Base-by-base conservation (phyloP, 176 grass and related monocot species). In the Musa acuminata region DNA sequence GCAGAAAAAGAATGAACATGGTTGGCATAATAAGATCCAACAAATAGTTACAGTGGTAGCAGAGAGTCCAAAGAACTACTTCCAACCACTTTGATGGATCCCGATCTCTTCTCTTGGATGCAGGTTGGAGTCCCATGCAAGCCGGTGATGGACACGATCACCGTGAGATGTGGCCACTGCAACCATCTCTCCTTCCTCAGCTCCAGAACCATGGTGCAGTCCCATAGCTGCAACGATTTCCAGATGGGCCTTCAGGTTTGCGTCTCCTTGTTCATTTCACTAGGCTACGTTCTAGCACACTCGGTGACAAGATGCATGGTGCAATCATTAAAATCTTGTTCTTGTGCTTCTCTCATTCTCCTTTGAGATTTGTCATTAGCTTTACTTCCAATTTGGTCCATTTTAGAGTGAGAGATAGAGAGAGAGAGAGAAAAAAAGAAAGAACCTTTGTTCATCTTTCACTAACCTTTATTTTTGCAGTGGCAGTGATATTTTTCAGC, bases 101-200 rank as follows among this genome's bases (percentile, higher is more conserved):
- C 78, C 11, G 84, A 82, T 80, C 43, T 79, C 73, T 63, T 64
- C 85, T 75, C 77, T 72, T 64, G 87, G 84, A 67, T 97, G 82
- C 84, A 98, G 94, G 94, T 98, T 73, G 90, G 90, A 64, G 86
- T 93, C 57, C 90, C 90, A 86, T 85, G 82, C 84, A 98, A 98
- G 86, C 80, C 85, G 71, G 78, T 88, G 55, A 93, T 89, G 94
- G 88, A 93, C 62, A 88, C 87, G 10, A 85, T 91, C 66, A 88
- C 90, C 43, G 94, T 98, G 29, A 88, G 90, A 67, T 98, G 94
- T 72, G 94, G 94, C 35, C 88, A 93, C 77, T 98, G 94, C 87
- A 93, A 98, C 80, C 90, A 85, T 72, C 87, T 93, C 68, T 98
- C 87, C 53, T 97, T 81, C 79, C 85, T 87, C 53, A 91, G 87